These are phyloP conservation scores for Linum usitatissimum DNA, from an alignment of 345 rosid species.

Conservation along the genomic window DNA sequence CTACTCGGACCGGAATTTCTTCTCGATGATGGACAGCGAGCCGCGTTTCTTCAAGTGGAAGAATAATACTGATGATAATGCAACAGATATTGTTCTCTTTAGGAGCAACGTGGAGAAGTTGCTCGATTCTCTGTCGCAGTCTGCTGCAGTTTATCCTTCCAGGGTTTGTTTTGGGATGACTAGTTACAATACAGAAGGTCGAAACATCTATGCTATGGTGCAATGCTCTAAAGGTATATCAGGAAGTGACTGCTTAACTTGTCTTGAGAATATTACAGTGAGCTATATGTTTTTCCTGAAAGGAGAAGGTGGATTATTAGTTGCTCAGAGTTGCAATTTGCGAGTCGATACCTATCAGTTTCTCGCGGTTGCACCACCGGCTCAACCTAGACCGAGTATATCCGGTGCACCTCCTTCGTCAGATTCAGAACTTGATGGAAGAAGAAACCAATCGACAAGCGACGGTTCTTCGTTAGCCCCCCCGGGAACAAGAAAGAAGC, in stretches of 20 bases:
- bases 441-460: background rate
- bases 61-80: background rate
- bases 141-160: background rate
- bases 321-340: background rate
- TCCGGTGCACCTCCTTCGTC: background rate
- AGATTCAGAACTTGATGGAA: background rate
- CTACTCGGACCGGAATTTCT: slow-evolving; percentile 41
- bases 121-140: background rate
- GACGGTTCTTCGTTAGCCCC: background rate
- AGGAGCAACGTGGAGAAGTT: background rate
- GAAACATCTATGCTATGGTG: background rate
- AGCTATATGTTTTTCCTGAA: background rate
- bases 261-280: background rate
- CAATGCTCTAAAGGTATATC: background rate
- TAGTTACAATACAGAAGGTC: background rate
- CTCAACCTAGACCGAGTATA: background rate
- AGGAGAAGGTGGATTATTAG: background rate
- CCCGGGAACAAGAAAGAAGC: background rate
- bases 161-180: background rate
- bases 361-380: background rate
- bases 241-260: background rate
- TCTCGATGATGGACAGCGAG: slow-evolving; percentile 35
- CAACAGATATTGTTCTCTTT: background rate
- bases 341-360: background rate
- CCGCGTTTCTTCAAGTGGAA: slow-evolving; percentile 33